A percentile compares a stretch with the other conserved stretches of the same genome.
These are phyloP conservation scores for Daedaleopsis nitida DNA, from an alignment of 768 basidiomycete species.

Conservation along the genomic window DNA sequence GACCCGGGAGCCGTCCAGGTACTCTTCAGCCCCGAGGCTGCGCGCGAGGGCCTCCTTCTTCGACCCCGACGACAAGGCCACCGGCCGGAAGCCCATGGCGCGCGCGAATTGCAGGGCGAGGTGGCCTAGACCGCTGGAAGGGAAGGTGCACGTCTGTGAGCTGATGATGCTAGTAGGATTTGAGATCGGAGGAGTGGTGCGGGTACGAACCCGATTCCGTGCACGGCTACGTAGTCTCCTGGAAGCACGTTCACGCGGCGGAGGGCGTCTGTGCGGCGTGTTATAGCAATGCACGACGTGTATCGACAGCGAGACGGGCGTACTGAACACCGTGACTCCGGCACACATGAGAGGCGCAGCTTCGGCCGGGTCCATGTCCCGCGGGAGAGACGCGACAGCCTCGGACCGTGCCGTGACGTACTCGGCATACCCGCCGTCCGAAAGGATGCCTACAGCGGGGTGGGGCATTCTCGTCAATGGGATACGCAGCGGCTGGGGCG, in stretches of 20 bases:
- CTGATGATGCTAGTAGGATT: not conserved
- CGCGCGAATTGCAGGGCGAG: slow-evolving; percentile 36
- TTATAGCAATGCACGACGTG: not conserved
- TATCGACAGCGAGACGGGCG: not conserved
- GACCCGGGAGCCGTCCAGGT: slow-evolving; percentile 35
- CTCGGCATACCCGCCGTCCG: slow-evolving; percentile 34
- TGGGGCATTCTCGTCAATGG: not conserved
- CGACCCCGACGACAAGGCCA: slow-evolving; percentile 35
- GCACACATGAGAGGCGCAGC: slow-evolving; percentile 36
- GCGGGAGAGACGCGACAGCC: slow-evolving; percentile 27
- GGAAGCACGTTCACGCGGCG: slow-evolving; percentile 31
- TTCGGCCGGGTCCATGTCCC: slow-evolving; percentile 30
- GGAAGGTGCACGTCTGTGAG: not conserved
- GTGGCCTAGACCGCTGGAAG: slow-evolving; percentile 33
- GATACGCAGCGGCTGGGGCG: not conserved
- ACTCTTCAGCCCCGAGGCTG: slow-evolving; percentile 40
- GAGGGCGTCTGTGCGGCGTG: slow-evolving; percentile 22
- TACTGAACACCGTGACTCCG: slow-evolving; percentile 41
- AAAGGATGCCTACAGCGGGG: slow-evolving; percentile 19
- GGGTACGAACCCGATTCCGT: slow-evolving; percentile 35
- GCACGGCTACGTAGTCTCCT: slow-evolving; percentile 41
- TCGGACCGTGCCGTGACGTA: slow-evolving; percentile 26
- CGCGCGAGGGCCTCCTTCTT: slow-evolving; percentile 36
- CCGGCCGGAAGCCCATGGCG: slow-evolving; percentile 38
- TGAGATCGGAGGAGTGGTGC: not conserved